Evolutionary conservation across 495 filamentous ascomycete species (phyloP).

Genomic region (Tuber melanosporum): DNA sequence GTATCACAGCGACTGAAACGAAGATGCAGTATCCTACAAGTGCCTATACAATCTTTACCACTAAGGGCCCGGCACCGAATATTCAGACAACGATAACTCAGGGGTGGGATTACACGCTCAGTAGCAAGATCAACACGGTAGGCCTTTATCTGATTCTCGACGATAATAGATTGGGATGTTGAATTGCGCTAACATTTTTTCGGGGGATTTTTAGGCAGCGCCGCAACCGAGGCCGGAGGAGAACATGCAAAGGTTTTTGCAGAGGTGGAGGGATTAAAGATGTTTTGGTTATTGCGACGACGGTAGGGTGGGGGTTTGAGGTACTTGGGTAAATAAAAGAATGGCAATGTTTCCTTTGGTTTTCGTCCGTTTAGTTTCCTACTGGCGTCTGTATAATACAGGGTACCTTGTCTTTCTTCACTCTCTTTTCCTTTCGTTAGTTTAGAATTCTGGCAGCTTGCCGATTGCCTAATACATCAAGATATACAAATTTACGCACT

Average conservation of each 20-base stretch:
- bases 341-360: background rate
- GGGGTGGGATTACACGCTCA: conserved; percentile 51
- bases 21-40: conserved; percentile 58
- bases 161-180: background rate
- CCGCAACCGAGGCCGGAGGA: conserved; percentile 48
- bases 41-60: conserved; percentile 53
- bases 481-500: background rate
- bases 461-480: background rate
- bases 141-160: conserved; percentile 35
- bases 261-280: conserved; percentile 54
- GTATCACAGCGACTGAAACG: conserved; percentile 54
- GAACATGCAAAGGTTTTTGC: conserved; percentile 56
- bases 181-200: conserved; percentile 20
- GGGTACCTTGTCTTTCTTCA: background rate
- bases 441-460: background rate
- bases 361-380: background rate
- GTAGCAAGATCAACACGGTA: conserved; percentile 61
- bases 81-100: conserved; percentile 58
- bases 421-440: background rate
- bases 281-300: background rate
- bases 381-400: background rate
- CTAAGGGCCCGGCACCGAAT: conserved; percentile 52
- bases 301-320: background rate
- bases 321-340: background rate
- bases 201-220: conserved; percentile 42